Percentiles rank a stretch among this genome's conserved stretches.
Conservation (phyloP, 805 yeast species). For the Hanseniaspora vineae region DNA sequence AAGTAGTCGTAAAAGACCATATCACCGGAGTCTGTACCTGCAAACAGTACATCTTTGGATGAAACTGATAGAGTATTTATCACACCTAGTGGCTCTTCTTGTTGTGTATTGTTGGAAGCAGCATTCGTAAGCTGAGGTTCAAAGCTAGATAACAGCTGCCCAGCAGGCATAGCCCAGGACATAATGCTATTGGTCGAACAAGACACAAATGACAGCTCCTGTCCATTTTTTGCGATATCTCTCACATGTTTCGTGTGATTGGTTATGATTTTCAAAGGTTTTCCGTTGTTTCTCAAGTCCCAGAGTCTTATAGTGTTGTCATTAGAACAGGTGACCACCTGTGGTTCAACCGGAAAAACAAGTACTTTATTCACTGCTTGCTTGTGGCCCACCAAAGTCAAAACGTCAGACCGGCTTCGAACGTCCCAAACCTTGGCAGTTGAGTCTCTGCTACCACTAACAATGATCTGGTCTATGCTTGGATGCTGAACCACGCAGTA, state of each 20-base stretch:
- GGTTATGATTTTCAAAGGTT: constrained; percentile 56
- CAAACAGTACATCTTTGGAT: constrained; percentile 48
- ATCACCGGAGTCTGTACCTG: constrained; percentile 78
- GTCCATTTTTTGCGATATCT: constrained; percentile 54
- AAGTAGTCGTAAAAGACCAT: constrained; percentile 70
- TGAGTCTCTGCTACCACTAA: constrained; percentile 82
- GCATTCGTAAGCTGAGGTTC: constrained; percentile 12
- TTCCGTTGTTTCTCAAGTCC: constrained; percentile 71
- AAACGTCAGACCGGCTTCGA: constrained; percentile 53
- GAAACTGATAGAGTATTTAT: constrained; percentile 60
- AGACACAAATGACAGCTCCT: constrained; percentile 61
- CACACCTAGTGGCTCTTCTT: constrained; percentile 24
- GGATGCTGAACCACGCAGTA: constrained; percentile 81
- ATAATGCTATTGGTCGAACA: constrained; percentile 73
- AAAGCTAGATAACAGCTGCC: constrained; percentile 51
- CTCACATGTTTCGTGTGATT: constrained; percentile 79
- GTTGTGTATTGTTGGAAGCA: constrained; percentile 22
- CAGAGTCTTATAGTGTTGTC: constrained; percentile 81
- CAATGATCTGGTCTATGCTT: constrained; percentile 59
- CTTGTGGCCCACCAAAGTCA: constrained; percentile 72
- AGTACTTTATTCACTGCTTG: constrained; percentile 58
- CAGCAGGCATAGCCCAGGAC: constrained; percentile 76
- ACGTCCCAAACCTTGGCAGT: constrained; percentile 90
- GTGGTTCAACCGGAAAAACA: constrained; percentile 69
- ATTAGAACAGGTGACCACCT: constrained; percentile 67